Evolutionary conservation across 148 eudicot species (phyloP).

Genomic region (Chenopodium formosanum): DNA sequence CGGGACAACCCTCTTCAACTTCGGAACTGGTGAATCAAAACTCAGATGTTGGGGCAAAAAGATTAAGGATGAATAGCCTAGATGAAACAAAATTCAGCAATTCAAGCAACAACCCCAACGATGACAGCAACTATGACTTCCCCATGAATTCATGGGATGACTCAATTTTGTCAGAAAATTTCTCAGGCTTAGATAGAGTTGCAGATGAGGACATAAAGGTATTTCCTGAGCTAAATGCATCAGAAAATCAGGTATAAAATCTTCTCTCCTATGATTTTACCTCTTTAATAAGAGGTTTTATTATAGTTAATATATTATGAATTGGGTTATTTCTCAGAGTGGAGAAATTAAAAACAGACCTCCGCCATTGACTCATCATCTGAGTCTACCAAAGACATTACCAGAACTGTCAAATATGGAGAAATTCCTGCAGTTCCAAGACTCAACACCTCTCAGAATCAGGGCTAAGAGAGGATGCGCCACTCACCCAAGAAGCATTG

Average conservation of each 20-base stretch:
- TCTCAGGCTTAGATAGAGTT: conserved; percentile 38
- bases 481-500: conserved; percentile 98
- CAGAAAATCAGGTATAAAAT: conserved; percentile 56
- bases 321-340: conserved; percentile 35
- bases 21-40: conserved; percentile 40
- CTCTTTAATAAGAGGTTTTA: conserved; percentile 5
- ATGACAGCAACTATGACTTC: conserved; percentile 37
- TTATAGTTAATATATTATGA: conserved; percentile 19
- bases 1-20: conserved; percentile 38
- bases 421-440: conserved; percentile 53
- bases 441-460: conserved; percentile 62
- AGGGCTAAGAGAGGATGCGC: conserved; percentile 92
- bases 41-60: conserved; percentile 41
- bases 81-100: conserved; percentile 36
- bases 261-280: not conserved
- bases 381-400: conserved; percentile 64
- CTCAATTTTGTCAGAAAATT: conserved; percentile 54
- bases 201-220: conserved; percentile 42
- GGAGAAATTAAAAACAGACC: conserved; percentile 36
- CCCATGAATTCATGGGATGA: conserved; percentile 70
- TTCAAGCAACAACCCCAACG: conserved; percentile 1
- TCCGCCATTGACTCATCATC: conserved; percentile 56
- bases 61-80: conserved; percentile 32
- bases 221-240: conserved; percentile 39
- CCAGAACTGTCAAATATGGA: conserved; percentile 58